Evolutionary conservation across 257 asterid genomes (phyloP), one percentile per base, ranked within the genome.

Genomic region (Solanum sitiens): DNA sequence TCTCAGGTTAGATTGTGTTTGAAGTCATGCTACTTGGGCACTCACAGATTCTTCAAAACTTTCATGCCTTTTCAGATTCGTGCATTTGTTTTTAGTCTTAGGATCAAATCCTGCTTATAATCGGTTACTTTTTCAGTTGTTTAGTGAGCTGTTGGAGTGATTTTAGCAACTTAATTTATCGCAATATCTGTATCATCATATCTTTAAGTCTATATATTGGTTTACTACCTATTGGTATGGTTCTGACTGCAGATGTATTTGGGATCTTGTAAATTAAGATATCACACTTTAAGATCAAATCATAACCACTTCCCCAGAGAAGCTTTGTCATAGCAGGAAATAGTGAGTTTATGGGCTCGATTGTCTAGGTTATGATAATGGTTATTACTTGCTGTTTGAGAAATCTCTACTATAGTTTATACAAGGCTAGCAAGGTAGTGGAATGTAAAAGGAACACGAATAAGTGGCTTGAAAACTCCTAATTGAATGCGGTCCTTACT

Each of bases 1-100:
- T 96, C 98, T n/a, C 98, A 70, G 61, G 79, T 74, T 25, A 25
- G 65, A 44, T 44, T 25, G 63, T 42, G 37, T 42, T 77, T 42
- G 83, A 3, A 75, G 6, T 75, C 61, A 18, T 73, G 82, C 30
- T 73, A 13, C 61, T 27, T 42, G n/a, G 59, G 44, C 77, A 8
- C 83, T 40, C 37, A 1, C 12, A 76, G 35, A 76, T 76, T n/a
- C 83, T 42, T 76, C 7, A 42, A 76, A 23, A 13, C 11, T n/a
- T 77, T 16, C n/a, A 77, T 44, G 37, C 37, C 39, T n/a, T 18
- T 44, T 44, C 11, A 40, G 37, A 42, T 76, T 76, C 8, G 6
- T 42, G 37, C 20, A 2, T 75, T 75, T 15, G 2, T 39, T 11
- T 75, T 10, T 71, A 32, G n/a, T 71, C 11, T 71, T 71, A 32